phyloP scores from a whole-genome alignment of 78 protist species.

The Bodo saltans region DNA sequence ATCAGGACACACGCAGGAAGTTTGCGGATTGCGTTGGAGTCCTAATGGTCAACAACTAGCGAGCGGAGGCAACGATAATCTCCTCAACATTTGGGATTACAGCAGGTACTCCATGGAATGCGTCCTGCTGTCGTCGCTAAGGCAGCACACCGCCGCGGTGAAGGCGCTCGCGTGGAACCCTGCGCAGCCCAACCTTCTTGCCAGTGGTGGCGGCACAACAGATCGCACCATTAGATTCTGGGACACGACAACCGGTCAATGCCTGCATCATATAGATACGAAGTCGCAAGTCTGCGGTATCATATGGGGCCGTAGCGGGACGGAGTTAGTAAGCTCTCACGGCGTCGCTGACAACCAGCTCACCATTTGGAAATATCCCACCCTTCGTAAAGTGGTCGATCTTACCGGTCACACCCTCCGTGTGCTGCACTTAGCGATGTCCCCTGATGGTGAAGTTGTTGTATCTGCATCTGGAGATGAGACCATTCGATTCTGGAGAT shows the following conservation, averaged over 20 bases:
- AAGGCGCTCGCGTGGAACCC: constrained; percentile 99
- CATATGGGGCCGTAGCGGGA: constrained; percentile 78
- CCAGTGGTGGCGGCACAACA: constrained; percentile 99
- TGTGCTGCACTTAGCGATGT: constrained; percentile 89
- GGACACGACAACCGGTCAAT: constrained; percentile 88
- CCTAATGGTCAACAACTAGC: constrained; percentile 93
- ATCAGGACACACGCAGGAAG: constrained; percentile 86
- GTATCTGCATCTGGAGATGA: constrained; percentile 96
- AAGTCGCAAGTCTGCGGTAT: constrained; percentile 89
- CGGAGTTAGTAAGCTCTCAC: constrained; percentile 95
- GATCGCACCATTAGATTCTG: constrained; percentile 95
- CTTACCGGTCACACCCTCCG: constrained; percentile 94
- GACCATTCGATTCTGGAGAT: constrained; percentile 98
- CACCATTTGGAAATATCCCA: constrained; percentile 96
- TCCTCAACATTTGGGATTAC: constrained; percentile 87
- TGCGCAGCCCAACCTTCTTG: constrained; percentile 79
- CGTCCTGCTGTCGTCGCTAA: constrained; percentile 51
- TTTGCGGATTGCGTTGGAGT: constrained; percentile 97
- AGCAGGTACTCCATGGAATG: neutral
- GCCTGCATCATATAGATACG: constrained; percentile 83
- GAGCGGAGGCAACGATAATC: constrained; percentile 98
- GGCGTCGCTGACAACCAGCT: constrained; percentile 96
- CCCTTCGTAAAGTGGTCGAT: constrained; percentile 86
- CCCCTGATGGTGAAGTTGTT: constrained; percentile 96
- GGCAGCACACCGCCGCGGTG: constrained; percentile 88